These are phyloP conservation scores for Glaciozyma martinii DNA, from an alignment of 768 basidiomycete species.

Conservation along the genomic window DNA sequence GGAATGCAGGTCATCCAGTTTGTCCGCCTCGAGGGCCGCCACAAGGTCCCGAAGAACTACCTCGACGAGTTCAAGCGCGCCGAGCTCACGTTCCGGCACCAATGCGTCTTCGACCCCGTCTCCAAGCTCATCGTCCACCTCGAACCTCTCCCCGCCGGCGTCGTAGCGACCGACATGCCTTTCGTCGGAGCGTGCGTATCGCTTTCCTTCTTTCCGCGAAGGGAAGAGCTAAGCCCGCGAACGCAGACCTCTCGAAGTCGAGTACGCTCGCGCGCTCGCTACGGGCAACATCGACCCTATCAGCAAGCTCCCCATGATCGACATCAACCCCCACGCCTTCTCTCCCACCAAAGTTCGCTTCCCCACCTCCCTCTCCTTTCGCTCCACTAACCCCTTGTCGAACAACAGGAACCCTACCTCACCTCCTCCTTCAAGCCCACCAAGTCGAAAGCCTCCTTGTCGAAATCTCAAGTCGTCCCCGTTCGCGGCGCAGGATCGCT, in stretches of 20 bases:
- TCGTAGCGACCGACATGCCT: constrained; percentile 48
- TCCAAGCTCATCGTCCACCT: constrained; percentile 60
- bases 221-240: neutral
- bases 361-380: neutral
- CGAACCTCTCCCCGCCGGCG: constrained; percentile 54
- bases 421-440: constrained; percentile 5
- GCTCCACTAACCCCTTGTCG: neutral
- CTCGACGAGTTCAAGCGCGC: constrained; percentile 65
- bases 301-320: constrained; percentile 58
- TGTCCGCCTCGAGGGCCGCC: constrained; percentile 71
- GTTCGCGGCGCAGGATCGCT: constrained; percentile 1
- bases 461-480: neutral
- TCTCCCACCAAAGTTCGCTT: neutral
- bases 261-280: constrained; percentile 40
- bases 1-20: constrained; percentile 52
- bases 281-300: constrained; percentile 63
- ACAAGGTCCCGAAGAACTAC: constrained; percentile 68
- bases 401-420: neutral
- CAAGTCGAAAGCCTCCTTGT: neutral
- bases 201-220: neutral
- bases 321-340: constrained; percentile 55
- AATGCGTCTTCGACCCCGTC: constrained; percentile 77
- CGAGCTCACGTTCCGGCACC: constrained; percentile 85
- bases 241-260: constrained; percentile 5
- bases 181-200: constrained; percentile 54